Base-by-base conservation (phyloP, 192 early-diverging fungal species). In the Gonapodya prolifera region DNA sequence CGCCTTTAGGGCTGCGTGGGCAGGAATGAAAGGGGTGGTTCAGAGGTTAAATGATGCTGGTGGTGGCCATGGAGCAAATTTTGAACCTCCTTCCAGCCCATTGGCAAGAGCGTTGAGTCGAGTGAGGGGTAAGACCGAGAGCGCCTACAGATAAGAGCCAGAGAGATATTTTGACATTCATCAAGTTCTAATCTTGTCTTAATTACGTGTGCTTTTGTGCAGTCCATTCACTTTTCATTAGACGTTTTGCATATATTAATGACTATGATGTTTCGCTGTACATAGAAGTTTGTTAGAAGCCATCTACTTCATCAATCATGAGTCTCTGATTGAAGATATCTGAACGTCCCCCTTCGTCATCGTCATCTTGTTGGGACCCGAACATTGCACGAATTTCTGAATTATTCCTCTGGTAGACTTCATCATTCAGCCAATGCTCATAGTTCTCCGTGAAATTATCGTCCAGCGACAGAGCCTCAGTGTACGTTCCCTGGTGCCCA, bases 391-490 rank as follows among this genome's bases (percentile, higher is more conserved):
- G 45, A 61, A 61, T 8, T 61, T 61, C 45, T 23, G 45, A 61
- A 61, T 23, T 61, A 23, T 23, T 61, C 45, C 45, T 61, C 8
- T 61, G 8, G 45, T 61, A 61, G 45, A 61, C 45, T 61, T 61
- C 45, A 8, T 84, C 82, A 36, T 87, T 84, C 1, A 89, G 81
- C 92, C 92, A 93, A 34, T 87, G 83, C 76, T 91, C 85, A 76
- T 91, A 93, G 69, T 91, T 88, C 31, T 85, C 80, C 75, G 84
- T 83, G 77, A 92, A 93, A 18, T 83, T 83, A 0, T 78, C 80
- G 69, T 92, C 92, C 45, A 91, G 75, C 33, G 86, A 83, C 34
- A 86, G 82, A 34, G 83, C 84, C 78, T 81, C 34, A 61, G 34
- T 0, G 33, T 79, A 32, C 77, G 81, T 35, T 77, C 76, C 33